Base-by-base conservation (phyloP, 2,329 filamentous ascomycete genomes). In the Apiospora kogelbergensis region DNA sequence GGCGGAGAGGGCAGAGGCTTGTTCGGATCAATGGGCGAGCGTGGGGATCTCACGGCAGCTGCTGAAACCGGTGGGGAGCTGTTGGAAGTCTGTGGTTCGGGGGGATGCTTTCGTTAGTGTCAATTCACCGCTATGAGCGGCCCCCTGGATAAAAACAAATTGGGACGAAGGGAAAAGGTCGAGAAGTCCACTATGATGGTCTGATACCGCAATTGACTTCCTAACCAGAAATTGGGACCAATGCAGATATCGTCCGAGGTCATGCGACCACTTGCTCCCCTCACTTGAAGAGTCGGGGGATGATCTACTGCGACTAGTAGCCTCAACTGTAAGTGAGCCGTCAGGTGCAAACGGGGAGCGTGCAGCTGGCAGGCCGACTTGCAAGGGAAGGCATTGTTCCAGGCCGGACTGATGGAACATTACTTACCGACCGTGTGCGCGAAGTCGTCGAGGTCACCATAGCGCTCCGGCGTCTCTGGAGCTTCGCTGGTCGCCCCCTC, bases 1-100 rank as follows among this genome's bases (percentile, higher is more conserved):
- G 87, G 86, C 67, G 86, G 84, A 63, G 83, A 85, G 48, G 87
- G 87, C 66, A 89, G 80, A 63, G 87, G 86, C 78, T 89, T 89
- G 77, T 89, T 87, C 68, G 82, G 79, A 74, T 87, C 83, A 73
- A 81, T 73, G 66, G 80, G 79, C 65, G 81, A 81, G 72, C 80
- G 75, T 68, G 74, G 73, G 46, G 74, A 60, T 37, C 53, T 60
- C 53, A 37, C 53, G 30, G 53, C 53, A 37, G 53, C 53, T 60
- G 53, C 30, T 65, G 40, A 42, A 41, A 44, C 41, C 63, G 63
- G 63, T 44, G 63, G 63, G 63, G 63, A 65, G 41, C 63, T 37
- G 53, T 37, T 65, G n/a, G 63, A 65, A 1, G 63, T 44, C 17
- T 65, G 63, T 33, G 37, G 7, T 44, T 65, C 26, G 53, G 53